Conservation (phyloP, 768 basidiomycete species). For the Leccinum ochraceum region DNA sequence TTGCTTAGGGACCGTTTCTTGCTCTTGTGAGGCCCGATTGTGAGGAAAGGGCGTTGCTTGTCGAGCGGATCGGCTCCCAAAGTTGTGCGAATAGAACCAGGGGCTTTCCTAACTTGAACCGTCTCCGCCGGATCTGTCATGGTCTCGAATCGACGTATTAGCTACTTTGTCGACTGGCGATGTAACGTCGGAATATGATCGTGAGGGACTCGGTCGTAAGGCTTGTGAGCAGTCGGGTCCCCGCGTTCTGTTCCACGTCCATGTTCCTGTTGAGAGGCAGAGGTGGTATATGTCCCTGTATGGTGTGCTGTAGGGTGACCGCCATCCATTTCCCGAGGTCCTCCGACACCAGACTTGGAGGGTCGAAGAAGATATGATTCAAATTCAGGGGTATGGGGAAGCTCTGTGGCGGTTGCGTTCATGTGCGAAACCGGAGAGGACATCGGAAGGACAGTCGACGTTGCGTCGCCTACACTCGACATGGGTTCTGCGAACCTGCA, state of each 20-base stretch:
- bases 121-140: too few relatives aligned
- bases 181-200: too few relatives aligned
- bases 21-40: too few relatives aligned
- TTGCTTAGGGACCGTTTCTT: too few relatives aligned
- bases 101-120: too few relatives aligned
- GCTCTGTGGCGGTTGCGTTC: slow-evolving; percentile 9
- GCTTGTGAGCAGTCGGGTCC: neutral
- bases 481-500: slow-evolving; percentile 10
- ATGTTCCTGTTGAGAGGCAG: neutral
- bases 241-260: neutral
- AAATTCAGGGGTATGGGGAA: neutral
- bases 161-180: too few relatives aligned
- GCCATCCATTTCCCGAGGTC: slow-evolving; percentile 22
- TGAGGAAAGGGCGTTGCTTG: too few relatives aligned
- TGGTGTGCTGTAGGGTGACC: neutral
- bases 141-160: too few relatives aligned
- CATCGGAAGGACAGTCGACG: slow-evolving; percentile 15
- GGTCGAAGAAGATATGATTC: slow-evolving; percentile 3
- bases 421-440: slow-evolving; percentile 14
- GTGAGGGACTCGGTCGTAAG: neutral
- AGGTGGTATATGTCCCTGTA: neutral
- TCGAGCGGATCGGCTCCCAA: too few relatives aligned
- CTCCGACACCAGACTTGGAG: slow-evolving; percentile 16
- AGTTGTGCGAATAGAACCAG: too few relatives aligned
- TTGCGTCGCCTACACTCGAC: slow-evolving; percentile 18